These are phyloP conservation scores for Parastagonospora nodorum DNA, from an alignment of 2,329 filamentous ascomycete species.

Conservation along the genomic window DNA sequence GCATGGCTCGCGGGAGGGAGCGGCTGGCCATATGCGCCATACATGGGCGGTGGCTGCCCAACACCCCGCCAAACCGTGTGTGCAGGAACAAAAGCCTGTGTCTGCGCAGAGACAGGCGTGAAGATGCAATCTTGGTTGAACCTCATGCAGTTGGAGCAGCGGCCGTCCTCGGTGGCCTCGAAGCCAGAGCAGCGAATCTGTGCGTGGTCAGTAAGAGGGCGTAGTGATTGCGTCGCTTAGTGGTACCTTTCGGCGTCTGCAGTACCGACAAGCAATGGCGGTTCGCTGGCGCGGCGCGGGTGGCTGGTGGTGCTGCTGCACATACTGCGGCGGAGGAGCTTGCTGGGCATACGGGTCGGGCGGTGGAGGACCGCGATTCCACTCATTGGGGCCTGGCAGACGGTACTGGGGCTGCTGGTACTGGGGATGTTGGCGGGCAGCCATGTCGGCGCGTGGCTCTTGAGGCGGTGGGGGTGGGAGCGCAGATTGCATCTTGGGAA, in stretches of 20 bases:
- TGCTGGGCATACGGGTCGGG: slow-evolving; percentile 47
- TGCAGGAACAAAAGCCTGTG: slow-evolving; percentile 74
- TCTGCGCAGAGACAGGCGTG: slow-evolving; percentile 74
- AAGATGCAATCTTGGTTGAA: slow-evolving; percentile 81
- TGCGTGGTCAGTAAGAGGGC: slow-evolving; percentile 16
- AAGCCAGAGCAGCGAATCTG: slow-evolving; percentile 79
- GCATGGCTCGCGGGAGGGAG: slow-evolving; percentile 47
- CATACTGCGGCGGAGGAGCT: slow-evolving; percentile 48
- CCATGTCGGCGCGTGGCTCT: slow-evolving; percentile 52
- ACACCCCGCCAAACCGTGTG: slow-evolving; percentile 64
- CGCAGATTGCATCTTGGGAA: slow-evolving; percentile 36
- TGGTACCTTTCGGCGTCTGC: slow-evolving; percentile 62
- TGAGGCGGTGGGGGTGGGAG: slow-evolving; percentile 41
- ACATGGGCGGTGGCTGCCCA: slow-evolving; percentile 55
- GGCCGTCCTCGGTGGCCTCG: slow-evolving; percentile 71
- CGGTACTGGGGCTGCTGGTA: slow-evolving; percentile 53
- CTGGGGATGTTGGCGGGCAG: slow-evolving; percentile 51
- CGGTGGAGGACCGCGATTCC: slow-evolving; percentile 48
- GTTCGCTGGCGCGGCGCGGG: slow-evolving; percentile 64
- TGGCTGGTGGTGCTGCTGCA: slow-evolving; percentile 45
- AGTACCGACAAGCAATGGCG: slow-evolving; percentile 66
- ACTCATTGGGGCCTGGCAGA: slow-evolving; percentile 53
- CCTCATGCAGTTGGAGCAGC: slow-evolving; percentile 73
- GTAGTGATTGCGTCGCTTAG: neutral
- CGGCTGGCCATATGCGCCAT: slow-evolving; percentile 58